Conservation (phyloP, 257 asterid genomes). For the Perilla frutescens region DNA sequence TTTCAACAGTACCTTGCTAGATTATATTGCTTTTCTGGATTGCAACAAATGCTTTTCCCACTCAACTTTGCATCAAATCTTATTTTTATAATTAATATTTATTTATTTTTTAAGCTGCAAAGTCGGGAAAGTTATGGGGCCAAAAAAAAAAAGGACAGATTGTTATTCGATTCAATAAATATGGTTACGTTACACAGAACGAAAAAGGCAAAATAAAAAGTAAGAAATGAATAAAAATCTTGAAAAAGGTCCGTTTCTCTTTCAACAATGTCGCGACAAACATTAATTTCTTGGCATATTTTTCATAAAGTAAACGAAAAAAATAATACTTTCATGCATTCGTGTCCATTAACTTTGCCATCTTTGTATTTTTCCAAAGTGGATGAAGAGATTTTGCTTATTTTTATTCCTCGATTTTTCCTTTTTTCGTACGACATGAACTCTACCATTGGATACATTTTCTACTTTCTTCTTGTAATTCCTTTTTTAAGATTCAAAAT, state of each 20-base stretch:
- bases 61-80: conserved; percentile 57
- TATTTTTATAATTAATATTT: conserved; percentile 23
- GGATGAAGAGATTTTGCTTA: neutral
- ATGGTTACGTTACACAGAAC: neutral
- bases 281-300: conserved; percentile 28
- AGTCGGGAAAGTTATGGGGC: conserved; percentile 34
- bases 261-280: conserved; percentile 35
- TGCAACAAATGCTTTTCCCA: conserved; percentile 54
- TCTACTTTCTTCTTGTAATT: no score
- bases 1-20: conserved; percentile 21
- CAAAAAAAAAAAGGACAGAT: conserved; percentile 37
- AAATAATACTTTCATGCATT: conserved; percentile 28
- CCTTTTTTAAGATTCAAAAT: no score
- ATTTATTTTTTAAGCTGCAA: conserved; percentile 35
- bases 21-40: conserved; percentile 3
- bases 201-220: conserved; percentile 22
- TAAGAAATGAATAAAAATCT: neutral
- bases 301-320: neutral
- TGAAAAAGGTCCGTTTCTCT: conserved; percentile 37
- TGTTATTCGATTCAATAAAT: conserved; percentile 41
- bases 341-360: conserved; percentile 21
- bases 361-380: conserved; percentile 16
- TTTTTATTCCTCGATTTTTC: conserved; percentile 6
- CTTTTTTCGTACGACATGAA: no score
- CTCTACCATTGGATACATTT: no score